phyloP scores from a whole-genome alignment of 306 rosid species.

The Prunus mongolica region DNA sequence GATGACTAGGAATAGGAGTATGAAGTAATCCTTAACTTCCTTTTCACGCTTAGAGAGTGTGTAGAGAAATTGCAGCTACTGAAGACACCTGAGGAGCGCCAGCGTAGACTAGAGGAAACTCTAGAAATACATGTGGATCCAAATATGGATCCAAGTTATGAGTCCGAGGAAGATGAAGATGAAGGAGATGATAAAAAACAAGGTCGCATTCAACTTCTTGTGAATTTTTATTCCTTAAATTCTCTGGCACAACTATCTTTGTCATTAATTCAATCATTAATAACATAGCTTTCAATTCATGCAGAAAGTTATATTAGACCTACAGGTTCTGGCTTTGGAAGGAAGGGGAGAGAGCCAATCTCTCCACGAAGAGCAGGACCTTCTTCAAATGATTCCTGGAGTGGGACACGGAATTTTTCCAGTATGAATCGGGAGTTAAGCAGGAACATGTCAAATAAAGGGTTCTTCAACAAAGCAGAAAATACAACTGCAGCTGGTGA shows the following conservation, averaged over 20 bases:
- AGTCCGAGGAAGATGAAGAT: slow-evolving; percentile 89
- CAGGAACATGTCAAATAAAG: slow-evolving; percentile 67
- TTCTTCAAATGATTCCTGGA: slow-evolving; percentile 64
- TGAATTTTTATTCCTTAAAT: slow-evolving; percentile 1
- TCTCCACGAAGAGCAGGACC: slow-evolving; percentile 78
- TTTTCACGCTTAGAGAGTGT: slow-evolving; percentile 94
- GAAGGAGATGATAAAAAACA: slow-evolving; percentile 66
- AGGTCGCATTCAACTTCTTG: slow-evolving; percentile 30
- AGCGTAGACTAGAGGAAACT: slow-evolving; percentile 88
- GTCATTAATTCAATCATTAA: slow-evolving; percentile 1
- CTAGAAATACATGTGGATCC: slow-evolving; percentile 91
- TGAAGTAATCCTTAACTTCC: slow-evolving; percentile 56
- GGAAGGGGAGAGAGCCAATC: slow-evolving; percentile 68
- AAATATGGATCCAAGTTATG: slow-evolving; percentile 93
- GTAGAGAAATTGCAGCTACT: slow-evolving; percentile 94
- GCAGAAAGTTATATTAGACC: slow-evolving; percentile 70
- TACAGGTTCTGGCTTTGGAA: slow-evolving; percentile 70
- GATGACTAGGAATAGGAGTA: neutral
- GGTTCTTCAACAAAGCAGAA: slow-evolving; percentile 57
- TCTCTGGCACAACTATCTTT: neutral
- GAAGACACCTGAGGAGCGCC: slow-evolving; percentile 97
- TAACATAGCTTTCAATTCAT: slow-evolving; percentile 26
- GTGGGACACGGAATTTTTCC: slow-evolving; percentile 63
- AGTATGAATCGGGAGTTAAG: slow-evolving; percentile 52
- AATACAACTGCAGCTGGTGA: slow-evolving; percentile 56